Conservation (phyloP, 2,329 filamentous ascomycete genomes). For the Penicillium digitatum region DNA sequence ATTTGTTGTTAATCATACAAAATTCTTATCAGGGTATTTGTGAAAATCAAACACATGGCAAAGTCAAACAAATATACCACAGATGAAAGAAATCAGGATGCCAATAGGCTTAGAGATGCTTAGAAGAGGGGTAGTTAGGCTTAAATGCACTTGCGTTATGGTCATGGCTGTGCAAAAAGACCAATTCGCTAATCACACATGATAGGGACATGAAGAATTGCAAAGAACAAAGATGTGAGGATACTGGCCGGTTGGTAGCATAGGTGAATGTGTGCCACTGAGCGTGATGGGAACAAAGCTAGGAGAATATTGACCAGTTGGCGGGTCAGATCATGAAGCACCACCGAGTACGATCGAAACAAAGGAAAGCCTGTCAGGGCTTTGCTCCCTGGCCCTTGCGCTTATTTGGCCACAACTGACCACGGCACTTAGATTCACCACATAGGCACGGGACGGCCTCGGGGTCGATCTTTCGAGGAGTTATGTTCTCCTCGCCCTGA, state of each 20-base stretch:
- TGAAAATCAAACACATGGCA: background rate
- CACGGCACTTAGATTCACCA: constrained; percentile 43
- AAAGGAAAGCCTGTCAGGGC: constrained; percentile 1
- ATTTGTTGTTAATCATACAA: background rate
- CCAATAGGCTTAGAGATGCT: no score
- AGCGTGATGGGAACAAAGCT: no score
- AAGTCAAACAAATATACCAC: background rate
- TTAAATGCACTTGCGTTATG: background rate
- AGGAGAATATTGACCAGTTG: background rate
- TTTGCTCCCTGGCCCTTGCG: constrained; percentile 29
- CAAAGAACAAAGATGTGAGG: background rate
- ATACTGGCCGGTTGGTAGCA: background rate
- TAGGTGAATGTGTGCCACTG: background rate
- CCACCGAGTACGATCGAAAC: background rate
- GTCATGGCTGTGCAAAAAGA: background rate
- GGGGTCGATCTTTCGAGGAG: constrained; percentile 29
- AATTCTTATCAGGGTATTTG: background rate
- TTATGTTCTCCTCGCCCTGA: constrained; percentile 26
- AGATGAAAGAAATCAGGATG: background rate
- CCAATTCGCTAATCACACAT: background rate
- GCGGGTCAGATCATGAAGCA: no score
- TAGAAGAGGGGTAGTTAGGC: background rate
- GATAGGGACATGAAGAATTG: background rate
- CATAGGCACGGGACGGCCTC: constrained; percentile 44
- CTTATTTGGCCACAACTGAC: constrained; percentile 43